Percentiles rank a stretch among this genome's conserved stretches.
phyloP scores from a whole-genome alignment of 306 rosid genomes.

The Castanea mollissima region DNA sequence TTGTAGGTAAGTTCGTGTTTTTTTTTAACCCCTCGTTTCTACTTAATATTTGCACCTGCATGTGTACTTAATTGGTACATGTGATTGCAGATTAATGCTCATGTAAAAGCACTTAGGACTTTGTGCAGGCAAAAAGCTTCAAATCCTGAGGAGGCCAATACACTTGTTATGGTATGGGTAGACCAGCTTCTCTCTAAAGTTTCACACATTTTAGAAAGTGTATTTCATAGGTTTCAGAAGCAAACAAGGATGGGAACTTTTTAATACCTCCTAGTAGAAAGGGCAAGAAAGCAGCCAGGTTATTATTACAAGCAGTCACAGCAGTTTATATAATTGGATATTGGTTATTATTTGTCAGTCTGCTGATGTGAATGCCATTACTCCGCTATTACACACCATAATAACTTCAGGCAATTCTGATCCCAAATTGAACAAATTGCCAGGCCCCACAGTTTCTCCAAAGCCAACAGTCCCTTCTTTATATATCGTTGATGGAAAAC shows the following conservation, averaged over 20 bases:
- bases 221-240: conserved; percentile 42
- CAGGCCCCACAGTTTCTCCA: conserved; percentile 47
- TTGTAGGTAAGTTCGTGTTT: neutral
- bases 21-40: neutral
- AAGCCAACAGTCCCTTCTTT: conserved; percentile 68
- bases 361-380: conserved; percentile 51
- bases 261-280: conserved; percentile 60
- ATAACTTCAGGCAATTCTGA: conserved; percentile 78
- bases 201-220: conserved; percentile 60
- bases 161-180: conserved; percentile 61
- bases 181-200: conserved; percentile 52
- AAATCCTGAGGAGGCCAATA: conserved; percentile 37
- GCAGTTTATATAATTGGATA: conserved; percentile 86
- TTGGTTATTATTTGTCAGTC: conserved; percentile 67
- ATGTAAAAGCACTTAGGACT: conserved; percentile 74
- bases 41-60: neutral
- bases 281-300: conserved; percentile 48
- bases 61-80: conserved; percentile 18
- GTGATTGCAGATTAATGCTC: conserved; percentile 76
- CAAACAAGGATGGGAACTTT: conserved; percentile 37
- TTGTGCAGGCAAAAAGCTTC: conserved; percentile 80
- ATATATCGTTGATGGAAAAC: conserved; percentile 75
- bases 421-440: conserved; percentile 51
- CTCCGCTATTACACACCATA: conserved; percentile 68
- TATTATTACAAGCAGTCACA: conserved; percentile 57